phyloP scores from a whole-genome alignment of 768 basidiomycete species.

The Psilocybe cubensis region DNA sequence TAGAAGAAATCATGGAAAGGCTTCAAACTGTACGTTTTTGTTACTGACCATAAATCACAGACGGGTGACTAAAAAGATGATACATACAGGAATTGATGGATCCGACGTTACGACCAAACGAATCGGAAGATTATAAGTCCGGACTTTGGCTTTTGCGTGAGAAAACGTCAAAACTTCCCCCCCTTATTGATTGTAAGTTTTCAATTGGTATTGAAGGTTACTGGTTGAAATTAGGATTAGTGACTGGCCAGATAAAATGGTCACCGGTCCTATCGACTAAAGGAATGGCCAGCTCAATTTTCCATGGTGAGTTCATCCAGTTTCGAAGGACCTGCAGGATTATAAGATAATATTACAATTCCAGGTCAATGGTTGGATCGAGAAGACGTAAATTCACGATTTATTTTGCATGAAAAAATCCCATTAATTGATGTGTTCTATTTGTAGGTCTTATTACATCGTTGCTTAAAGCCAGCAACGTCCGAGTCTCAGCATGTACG shows the following conservation, averaged over 20 bases:
- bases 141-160: constrained; percentile 43
- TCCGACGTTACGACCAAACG: constrained; percentile 29
- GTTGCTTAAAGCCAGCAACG: no score
- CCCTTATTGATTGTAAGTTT: constrained; percentile 43
- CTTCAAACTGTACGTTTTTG: constrained; percentile 43
- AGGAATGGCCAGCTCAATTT: constrained; percentile 43
- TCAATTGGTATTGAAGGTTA: background rate
- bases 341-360: no score
- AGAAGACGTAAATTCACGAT: constrained; percentile 30
- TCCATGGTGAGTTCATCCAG: constrained; percentile 37
- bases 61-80: background rate
- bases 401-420: background rate
- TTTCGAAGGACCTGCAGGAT: no score
- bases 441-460: no score
- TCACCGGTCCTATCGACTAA: constrained; percentile 29
- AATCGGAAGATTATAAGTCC: constrained; percentile 35
- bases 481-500: constrained; percentile 37
- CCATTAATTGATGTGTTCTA: background rate
- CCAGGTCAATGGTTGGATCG: constrained; percentile 47
- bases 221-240: constrained; percentile 21
- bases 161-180: constrained; percentile 42
- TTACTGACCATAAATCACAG: constrained; percentile 23
- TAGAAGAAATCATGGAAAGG: constrained; percentile 44
- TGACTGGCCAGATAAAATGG: constrained; percentile 46
- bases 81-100: constrained; percentile 14